Evolutionary conservation across 2,329 filamentous ascomycete genomes (phyloP).

Genomic region (Trichophyton mentagrophytes): DNA sequence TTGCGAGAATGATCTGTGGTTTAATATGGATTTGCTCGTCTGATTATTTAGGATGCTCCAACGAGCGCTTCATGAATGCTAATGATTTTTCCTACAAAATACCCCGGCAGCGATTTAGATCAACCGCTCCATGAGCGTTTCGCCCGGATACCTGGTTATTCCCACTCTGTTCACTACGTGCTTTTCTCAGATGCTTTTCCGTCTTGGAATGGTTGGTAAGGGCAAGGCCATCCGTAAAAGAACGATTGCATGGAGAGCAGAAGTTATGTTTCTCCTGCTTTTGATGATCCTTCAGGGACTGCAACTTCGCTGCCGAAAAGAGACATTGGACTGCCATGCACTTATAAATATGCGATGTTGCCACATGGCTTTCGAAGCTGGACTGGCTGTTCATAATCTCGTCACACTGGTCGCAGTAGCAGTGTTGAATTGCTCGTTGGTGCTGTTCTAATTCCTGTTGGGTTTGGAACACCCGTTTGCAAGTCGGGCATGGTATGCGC

Average conservation of each 20-base stretch:
- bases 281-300: slow-evolving; percentile 7
- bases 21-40: too few species aligned
- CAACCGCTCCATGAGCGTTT: background rate
- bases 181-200: slow-evolving; percentile 1
- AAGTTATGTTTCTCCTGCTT: slow-evolving; percentile 8
- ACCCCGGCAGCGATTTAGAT: background rate
- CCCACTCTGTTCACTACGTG: background rate
- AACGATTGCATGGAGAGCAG: slow-evolving; percentile 10
- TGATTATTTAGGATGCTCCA: too few species aligned
- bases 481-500: background rate
- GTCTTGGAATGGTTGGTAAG: slow-evolving; percentile 6
- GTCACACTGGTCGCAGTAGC: background rate
- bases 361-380: background rate
- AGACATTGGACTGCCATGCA: slow-evolving; percentile 5
- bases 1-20: too few species aligned
- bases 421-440: background rate
- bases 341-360: background rate
- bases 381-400: background rate
- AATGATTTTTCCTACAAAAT: background rate
- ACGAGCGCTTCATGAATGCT: too few species aligned
- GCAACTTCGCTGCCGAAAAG: background rate
- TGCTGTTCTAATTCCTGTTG: background rate
- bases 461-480: background rate
- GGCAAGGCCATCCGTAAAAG: slow-evolving; percentile 6
- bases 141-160: background rate